Percentiles rank a stretch among this genome's conserved stretches.
phyloP scores from a whole-genome alignment of 73 alveolate species.

The Paramecium octaurelia region DNA sequence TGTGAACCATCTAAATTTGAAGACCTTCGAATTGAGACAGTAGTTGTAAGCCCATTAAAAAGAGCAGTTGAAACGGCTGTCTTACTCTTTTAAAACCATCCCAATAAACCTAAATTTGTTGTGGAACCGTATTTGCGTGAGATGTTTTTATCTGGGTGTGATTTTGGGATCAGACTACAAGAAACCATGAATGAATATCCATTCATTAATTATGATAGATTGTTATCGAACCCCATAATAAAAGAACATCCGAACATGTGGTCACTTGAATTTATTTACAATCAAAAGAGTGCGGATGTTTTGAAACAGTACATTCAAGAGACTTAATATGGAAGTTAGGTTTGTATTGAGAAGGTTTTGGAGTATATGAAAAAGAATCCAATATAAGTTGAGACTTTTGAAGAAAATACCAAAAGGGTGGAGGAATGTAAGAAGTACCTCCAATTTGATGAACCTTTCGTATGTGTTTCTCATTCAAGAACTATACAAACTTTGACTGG shows the following conservation, averaged over 20 bases:
- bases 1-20: conserved; percentile 26
- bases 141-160: conserved; percentile 64
- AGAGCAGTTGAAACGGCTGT: conserved; percentile 89
- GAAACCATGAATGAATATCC: conserved; percentile 41
- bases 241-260: background rate
- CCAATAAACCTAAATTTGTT: conserved; percentile 73
- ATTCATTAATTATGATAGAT: background rate
- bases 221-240: background rate
- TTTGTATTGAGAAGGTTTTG: background rate
- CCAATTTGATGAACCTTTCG: background rate
- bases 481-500: background rate
- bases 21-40: conserved; percentile 69
- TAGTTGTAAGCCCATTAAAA: conserved; percentile 86
- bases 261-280: background rate
- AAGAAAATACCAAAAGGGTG: background rate
- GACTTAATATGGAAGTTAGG: background rate
- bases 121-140: conserved; percentile 84
- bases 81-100: conserved; percentile 74
- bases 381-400: background rate
- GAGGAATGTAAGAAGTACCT: conserved; percentile 5
- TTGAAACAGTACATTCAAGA: background rate
- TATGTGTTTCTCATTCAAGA: conserved; percentile 40
- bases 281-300: background rate
- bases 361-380: background rate
- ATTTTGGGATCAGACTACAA: conserved; percentile 32